A percentile compares a stretch with the other conserved stretches of the same genome.
Evolutionary conservation across 2,329 filamentous ascomycete species (phyloP).

Genomic region (Nothomitra cinnamomea): DNA sequence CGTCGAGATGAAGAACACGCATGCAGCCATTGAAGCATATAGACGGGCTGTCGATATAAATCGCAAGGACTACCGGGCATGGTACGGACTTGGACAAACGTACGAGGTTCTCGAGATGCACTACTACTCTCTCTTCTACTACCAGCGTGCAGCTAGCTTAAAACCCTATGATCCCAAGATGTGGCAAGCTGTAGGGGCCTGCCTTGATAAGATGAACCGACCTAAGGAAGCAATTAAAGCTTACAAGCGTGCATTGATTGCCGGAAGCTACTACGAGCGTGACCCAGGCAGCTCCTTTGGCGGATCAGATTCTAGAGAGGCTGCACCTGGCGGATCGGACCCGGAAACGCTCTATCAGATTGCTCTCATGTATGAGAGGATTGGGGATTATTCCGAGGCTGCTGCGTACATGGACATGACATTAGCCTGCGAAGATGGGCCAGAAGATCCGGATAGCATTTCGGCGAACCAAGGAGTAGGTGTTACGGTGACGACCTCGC

Average conservation of each 20-base stretch:
- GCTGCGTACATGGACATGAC: constrained; percentile 93
- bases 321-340: constrained; percentile 47
- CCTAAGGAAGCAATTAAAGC: constrained; percentile 86
- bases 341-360: constrained; percentile 85
- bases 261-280: constrained; percentile 66
- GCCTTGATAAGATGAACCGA: constrained; percentile 76
- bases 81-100: constrained; percentile 93
- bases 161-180: constrained; percentile 96
- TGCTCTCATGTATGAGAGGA: constrained; percentile 69
- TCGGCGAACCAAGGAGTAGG: constrained; percentile 27
- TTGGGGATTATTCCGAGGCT: constrained; percentile 62
- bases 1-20: constrained; percentile 95
- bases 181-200: constrained; percentile 93
- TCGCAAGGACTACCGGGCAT: constrained; percentile 87
- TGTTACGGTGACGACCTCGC: constrained; percentile 80
- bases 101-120: constrained; percentile 98
- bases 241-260: constrained; percentile 77
- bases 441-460: constrained; percentile 20
- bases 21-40: constrained; percentile 94
- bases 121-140: constrained; percentile 93
- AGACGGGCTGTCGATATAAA: constrained; percentile 91
- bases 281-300: constrained; percentile 1
- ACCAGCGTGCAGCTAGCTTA: constrained; percentile 82
- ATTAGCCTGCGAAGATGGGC: constrained; percentile 75
- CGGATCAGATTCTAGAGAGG: constrained; percentile 15